A percentile compares a stretch with the other conserved stretches of the same genome.
phyloP scores from a whole-genome alignment of 805 yeast genomes.

The Hermanozyma aechmeae region DNA sequence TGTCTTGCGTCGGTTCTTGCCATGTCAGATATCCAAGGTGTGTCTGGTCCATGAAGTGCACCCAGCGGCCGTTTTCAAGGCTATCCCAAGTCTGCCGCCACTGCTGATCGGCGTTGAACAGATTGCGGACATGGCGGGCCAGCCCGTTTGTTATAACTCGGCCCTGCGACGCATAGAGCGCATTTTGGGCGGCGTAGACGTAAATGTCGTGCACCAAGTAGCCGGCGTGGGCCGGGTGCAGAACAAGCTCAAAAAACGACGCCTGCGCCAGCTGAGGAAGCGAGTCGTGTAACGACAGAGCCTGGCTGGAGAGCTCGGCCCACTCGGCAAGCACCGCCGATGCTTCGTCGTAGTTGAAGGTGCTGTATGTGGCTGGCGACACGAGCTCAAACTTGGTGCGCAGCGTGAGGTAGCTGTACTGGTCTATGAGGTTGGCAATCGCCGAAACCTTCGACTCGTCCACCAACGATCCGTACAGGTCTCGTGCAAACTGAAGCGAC shows the following conservation, averaged over 20 bases:
- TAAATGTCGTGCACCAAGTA: conserved; percentile 9
- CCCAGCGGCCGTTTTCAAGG: conserved; percentile 9
- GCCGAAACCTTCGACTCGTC: conserved; percentile 4
- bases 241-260: conserved; percentile 8
- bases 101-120: conserved; percentile 6
- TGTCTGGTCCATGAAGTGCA: conserved; percentile 11
- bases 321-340: conserved; percentile 6
- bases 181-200: conserved; percentile 10
- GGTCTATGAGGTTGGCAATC: conserved; percentile 9
- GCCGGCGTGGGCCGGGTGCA: conserved; percentile 11
- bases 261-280: conserved; percentile 8
- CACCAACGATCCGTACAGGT: conserved; percentile 6
- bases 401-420: conserved; percentile 7
- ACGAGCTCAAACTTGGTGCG: conserved; percentile 7
- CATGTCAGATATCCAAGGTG: conserved; percentile 10
- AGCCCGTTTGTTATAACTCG: conserved; percentile 8
- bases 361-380: conserved; percentile 5
- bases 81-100: conserved; percentile 9
- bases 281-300: conserved; percentile 8
- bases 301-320: conserved; percentile 7
- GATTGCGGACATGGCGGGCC: conserved; percentile 8
- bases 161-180: conserved; percentile 7
- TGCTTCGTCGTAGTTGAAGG: conserved; percentile 9
- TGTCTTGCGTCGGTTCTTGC: conserved; percentile 11
- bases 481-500: conserved; percentile 7